Conservation (phyloP, 805 yeast genomes). For the Wickerhamiella azymoides region DNA sequence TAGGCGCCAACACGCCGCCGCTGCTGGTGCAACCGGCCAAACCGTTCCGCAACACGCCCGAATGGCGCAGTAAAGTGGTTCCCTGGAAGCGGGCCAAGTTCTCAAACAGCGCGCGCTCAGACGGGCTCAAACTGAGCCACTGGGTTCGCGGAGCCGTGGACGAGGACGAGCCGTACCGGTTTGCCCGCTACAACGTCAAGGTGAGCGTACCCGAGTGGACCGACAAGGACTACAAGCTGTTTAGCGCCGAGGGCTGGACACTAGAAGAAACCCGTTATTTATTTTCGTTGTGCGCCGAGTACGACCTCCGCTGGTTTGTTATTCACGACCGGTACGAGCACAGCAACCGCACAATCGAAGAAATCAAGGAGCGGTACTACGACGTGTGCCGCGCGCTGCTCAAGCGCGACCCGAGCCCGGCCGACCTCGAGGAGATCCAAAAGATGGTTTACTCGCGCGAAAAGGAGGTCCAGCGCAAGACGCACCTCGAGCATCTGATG, state of each 20-base stretch:
- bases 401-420: slow-evolving; percentile 29
- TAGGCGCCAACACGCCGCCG: slow-evolving; percentile 91
- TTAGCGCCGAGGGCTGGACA: slow-evolving; percentile 47
- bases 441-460: slow-evolving; percentile 54
- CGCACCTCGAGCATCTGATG: slow-evolving; percentile 60
- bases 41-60: slow-evolving; percentile 51
- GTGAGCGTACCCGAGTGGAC: slow-evolving; percentile 58
- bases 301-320: slow-evolving; percentile 58
- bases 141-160: slow-evolving; percentile 74
- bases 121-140: slow-evolving; percentile 47
- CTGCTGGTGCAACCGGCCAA: slow-evolving; percentile 36
- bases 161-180: slow-evolving; percentile 39
- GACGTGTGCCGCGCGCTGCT: slow-evolving; percentile 46
- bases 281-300: slow-evolving; percentile 44
- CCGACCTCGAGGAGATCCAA: slow-evolving; percentile 43
- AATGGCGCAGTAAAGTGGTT: slow-evolving; percentile 47
- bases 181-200: slow-evolving; percentile 58
- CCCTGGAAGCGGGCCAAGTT: slow-evolving; percentile 73
- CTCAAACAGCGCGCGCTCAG: slow-evolving; percentile 41
- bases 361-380: slow-evolving; percentile 72
- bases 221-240: slow-evolving; percentile 43
- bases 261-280: slow-evolving; percentile 65
- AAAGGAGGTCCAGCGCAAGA: slow-evolving; percentile 67
- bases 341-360: slow-evolving; percentile 48
- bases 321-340: slow-evolving; percentile 44